A percentile compares a stretch with the other conserved stretches of the same genome.
Conservation (phyloP, 805 yeast species). For the Metschnikowia colocasiae region DNA sequence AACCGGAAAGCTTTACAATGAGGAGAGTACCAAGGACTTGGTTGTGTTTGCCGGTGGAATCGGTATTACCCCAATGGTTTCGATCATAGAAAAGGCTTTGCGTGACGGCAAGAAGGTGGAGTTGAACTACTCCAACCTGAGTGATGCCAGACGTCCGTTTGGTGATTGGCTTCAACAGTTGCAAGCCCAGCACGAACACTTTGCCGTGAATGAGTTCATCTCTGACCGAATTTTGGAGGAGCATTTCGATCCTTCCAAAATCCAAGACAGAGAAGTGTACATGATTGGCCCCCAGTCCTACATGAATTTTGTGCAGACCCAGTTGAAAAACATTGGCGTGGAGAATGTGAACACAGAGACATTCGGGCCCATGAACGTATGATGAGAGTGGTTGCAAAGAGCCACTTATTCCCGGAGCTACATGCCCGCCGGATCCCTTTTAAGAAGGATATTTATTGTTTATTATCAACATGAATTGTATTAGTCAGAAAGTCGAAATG, state of each 20-base stretch:
- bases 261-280: conserved; percentile 24
- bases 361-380: conserved; percentile 30
- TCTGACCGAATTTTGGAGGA: conserved; percentile 13
- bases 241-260: conserved; percentile 23
- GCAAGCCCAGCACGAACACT: conserved; percentile 12
- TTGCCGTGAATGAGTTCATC: conserved; percentile 23
- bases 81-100: conserved; percentile 45
- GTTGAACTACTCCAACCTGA: conserved; percentile 33
- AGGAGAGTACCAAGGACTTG: conserved; percentile 29
- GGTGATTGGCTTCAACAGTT: conserved; percentile 18
- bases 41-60: conserved; percentile 58
- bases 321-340: conserved; percentile 20
- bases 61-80: conserved; percentile 62
- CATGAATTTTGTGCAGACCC: conserved; percentile 25
- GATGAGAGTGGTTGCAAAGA: not conserved
- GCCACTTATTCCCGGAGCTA: too few species aligned
- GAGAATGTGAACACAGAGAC: conserved; percentile 24
- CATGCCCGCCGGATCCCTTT: too few species aligned
- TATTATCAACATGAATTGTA: too few species aligned
- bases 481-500: not conserved
- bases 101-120: conserved; percentile 28
- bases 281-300: conserved; percentile 34
- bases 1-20: conserved; percentile 47
- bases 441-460: too few species aligned
- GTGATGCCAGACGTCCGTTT: conserved; percentile 23